A percentile compares a stretch with the other conserved stretches of the same genome.
These are phyloP conservation scores for Thielaviopsis euricoi DNA, from an alignment of 2,329 filamentous ascomycete genomes.

Conservation along the genomic window DNA sequence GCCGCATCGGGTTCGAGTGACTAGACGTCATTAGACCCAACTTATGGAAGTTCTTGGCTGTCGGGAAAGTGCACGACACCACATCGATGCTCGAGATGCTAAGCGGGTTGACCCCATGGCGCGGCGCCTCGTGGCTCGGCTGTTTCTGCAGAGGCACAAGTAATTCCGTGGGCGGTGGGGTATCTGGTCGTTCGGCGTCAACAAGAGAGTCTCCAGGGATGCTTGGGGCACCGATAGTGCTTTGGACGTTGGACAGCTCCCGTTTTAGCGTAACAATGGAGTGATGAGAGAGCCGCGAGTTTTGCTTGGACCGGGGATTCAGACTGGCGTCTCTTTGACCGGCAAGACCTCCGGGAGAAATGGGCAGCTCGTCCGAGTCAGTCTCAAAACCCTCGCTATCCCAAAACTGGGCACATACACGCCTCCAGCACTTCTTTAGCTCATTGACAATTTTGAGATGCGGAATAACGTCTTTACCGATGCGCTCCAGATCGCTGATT, in stretches of 20 bases:
- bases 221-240: not conserved
- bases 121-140: not conserved
- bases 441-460: conserved; percentile 48
- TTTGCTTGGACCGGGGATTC: not conserved
- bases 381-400: conserved; percentile 53
- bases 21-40: conserved; percentile 5
- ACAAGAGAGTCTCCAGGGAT: not conserved
- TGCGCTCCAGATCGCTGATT: conserved; percentile 30
- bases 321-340: conserved; percentile 37
- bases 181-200: not conserved
- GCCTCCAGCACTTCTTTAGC: conserved; percentile 92
- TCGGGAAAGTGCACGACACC: conserved; percentile 46
- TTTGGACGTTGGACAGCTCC: conserved; percentile 2
- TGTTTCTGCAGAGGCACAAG: not conserved
- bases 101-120: conserved; percentile 21
- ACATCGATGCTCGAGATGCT: conserved; percentile 45
- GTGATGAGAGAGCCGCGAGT: not conserved
- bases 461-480: not conserved
- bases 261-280: conserved; percentile 6
- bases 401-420: conserved; percentile 83
- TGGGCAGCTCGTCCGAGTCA: conserved; percentile 45
- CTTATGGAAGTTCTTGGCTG: conserved; percentile 27
- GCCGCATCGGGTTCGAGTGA: conserved; percentile 24
- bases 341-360: conserved; percentile 58
- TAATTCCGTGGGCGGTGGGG: not conserved